Percentiles rank a stretch among this genome's conserved stretches.
These are phyloP conservation scores for Paraglomus occultum DNA, from an alignment of 192 early-diverging fungal species.

Conservation along the genomic window DNA sequence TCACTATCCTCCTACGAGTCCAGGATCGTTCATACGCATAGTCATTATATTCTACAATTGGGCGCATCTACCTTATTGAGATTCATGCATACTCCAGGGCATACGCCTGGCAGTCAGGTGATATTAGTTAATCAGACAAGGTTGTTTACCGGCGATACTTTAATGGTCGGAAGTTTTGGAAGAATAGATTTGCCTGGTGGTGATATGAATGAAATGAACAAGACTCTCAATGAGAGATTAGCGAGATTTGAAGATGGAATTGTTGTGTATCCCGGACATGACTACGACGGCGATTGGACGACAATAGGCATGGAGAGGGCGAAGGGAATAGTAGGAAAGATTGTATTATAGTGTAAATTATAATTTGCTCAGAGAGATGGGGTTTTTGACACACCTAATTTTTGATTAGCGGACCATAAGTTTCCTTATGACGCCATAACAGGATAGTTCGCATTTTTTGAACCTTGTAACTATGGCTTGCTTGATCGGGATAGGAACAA, in stretches of 20 bases:
- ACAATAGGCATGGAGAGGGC: constrained; percentile 64
- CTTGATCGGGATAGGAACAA: too few relatives aligned
- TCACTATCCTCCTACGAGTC: constrained; percentile 40
- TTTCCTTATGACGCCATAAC: too few relatives aligned
- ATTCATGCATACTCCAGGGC: constrained; percentile 93
- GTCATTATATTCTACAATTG: constrained; percentile 52
- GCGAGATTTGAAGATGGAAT: constrained; percentile 56
- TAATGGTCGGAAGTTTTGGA: constrained; percentile 73
- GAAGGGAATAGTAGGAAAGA: constrained; percentile 32
- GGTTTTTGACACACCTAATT: too few relatives aligned
- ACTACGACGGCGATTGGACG: constrained; percentile 82
- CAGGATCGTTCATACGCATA: constrained; percentile 59
- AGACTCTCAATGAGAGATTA: constrained; percentile 67
- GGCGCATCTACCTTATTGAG: constrained; percentile 52
- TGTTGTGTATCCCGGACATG: constrained; percentile 88
- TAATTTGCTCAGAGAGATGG: too few relatives aligned
- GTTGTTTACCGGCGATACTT: constrained; percentile 83
- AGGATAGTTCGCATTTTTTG: too few relatives aligned
- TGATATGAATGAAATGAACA: constrained; percentile 57
- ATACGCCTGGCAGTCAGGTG: constrained; percentile 85
- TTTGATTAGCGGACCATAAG: too few relatives aligned
- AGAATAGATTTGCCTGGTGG: constrained; percentile 84
- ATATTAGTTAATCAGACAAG: constrained; percentile 71
- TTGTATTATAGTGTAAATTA: background rate
- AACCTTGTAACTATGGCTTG: too few relatives aligned